Conservation (phyloP, 192 early-diverging fungal species). For the Rhizoclosmatium globosum region DNA sequence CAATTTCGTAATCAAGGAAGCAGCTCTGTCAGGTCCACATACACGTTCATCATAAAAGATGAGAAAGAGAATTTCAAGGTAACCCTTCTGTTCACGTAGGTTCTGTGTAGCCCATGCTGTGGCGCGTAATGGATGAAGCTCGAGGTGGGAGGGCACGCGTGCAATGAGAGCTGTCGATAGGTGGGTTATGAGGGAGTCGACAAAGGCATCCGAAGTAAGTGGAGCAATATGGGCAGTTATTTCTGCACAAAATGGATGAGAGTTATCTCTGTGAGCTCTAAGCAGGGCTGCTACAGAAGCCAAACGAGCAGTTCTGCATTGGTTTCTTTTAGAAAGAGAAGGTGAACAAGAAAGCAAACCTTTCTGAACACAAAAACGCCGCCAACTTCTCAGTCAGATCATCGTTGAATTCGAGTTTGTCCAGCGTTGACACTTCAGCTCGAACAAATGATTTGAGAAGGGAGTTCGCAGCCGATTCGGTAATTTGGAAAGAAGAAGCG, state of each 20-base stretch:
- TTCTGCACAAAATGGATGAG: not conserved
- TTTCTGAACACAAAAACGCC: not conserved
- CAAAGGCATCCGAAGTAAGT: not conserved
- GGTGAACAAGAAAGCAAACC: not conserved
- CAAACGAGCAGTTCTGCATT: slow-evolving; percentile 9
- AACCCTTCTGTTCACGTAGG: slow-evolving; percentile 47
- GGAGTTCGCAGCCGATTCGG: too few relatives aligned
- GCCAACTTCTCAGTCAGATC: not conserved
- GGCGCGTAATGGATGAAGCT: slow-evolving; percentile 33
- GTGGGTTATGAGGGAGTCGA: not conserved
- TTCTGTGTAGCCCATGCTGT: slow-evolving; percentile 48
- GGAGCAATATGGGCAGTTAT: too few relatives aligned
- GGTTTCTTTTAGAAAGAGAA: not conserved
- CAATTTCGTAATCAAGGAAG: slow-evolving; percentile 7
- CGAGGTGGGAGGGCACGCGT: slow-evolving; percentile 40
- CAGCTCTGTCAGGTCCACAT: not conserved
- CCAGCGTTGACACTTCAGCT: too few relatives aligned
- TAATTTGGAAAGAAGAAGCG: too few relatives aligned
- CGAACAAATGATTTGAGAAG: too few relatives aligned
- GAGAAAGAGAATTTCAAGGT: slow-evolving; percentile 54
- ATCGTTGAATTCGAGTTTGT: too few relatives aligned
- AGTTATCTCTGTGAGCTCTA: slow-evolving; percentile 25
- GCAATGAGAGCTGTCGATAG: not conserved
- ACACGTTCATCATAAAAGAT: slow-evolving; percentile 40
- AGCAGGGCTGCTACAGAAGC: slow-evolving; percentile 40